phyloP scores from a whole-genome alignment of 2,329 filamentous ascomycete species.

The Aspergillus pseudoviridinutans region DNA sequence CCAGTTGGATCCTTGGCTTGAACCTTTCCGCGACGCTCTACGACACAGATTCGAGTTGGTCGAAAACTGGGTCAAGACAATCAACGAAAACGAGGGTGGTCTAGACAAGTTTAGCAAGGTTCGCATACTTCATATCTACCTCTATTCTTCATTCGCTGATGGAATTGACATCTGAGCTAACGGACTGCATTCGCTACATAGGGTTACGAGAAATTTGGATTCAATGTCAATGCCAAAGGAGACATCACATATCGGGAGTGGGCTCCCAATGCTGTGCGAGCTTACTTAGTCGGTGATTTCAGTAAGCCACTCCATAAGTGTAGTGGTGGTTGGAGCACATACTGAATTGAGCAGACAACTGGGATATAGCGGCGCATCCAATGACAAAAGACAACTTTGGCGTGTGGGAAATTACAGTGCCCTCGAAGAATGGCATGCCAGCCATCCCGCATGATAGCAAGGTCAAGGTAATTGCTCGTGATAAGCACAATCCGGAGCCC shows the following conservation, averaged over 20 bases:
- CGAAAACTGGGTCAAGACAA: conserved; percentile 79
- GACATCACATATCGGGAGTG: conserved; percentile 92
- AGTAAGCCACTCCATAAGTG: conserved; percentile 53
- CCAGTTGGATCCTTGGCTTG: conserved; percentile 82
- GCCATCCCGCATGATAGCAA: conserved; percentile 92
- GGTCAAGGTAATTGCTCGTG: conserved; percentile 69
- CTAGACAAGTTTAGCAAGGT: conserved; percentile 87
- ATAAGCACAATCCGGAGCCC: not conserved
- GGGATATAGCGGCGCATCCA: conserved; percentile 76
- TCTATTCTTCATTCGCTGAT: not conserved
- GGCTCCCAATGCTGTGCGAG: conserved; percentile 84
- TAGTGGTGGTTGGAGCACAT: conserved; percentile 7
- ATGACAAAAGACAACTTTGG: conserved; percentile 87
- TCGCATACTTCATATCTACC: conserved; percentile 21
- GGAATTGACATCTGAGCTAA: not conserved
- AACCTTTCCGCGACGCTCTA: conserved; percentile 75
- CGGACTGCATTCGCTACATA: conserved; percentile 33
- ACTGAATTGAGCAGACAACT: conserved; percentile 61
- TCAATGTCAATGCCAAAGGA: conserved; percentile 75
- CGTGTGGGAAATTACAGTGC: conserved; percentile 78
- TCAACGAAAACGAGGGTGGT: conserved; percentile 80
- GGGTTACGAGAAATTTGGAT: conserved; percentile 83
- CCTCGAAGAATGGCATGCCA: conserved; percentile 67
- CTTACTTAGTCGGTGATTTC: conserved; percentile 90
- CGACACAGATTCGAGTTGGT: conserved; percentile 73